Evolutionary conservation across 495 filamentous ascomycete species (phyloP).

Genomic region (Baudoinia panamericana): DNA sequence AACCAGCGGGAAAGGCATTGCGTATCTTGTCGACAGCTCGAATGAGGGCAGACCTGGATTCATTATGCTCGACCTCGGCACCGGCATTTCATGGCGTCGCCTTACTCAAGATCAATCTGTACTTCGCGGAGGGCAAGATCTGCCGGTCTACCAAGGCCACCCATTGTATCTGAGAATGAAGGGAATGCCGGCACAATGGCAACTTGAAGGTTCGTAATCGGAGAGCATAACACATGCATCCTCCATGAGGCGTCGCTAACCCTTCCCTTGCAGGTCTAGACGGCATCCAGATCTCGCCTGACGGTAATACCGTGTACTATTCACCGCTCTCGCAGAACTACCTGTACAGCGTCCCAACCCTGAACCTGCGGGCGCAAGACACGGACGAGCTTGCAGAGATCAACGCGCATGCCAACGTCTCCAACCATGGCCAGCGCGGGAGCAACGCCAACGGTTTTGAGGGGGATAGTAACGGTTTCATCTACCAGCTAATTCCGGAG

Average conservation of each 20-base stretch:
- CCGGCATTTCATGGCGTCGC: constrained; percentile 32
- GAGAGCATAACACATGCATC: no score
- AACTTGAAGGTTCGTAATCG: no score
- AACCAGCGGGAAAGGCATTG: constrained; percentile 29
- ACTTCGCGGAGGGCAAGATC: constrained; percentile 22
- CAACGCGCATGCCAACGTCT: constrained; percentile 28
- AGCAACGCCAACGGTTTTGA: constrained; percentile 32
- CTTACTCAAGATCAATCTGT: constrained; percentile 30
- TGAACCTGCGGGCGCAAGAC: constrained; percentile 23
- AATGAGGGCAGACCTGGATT: constrained; percentile 33
- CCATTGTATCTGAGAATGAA: constrained; percentile 25
- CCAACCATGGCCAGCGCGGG: constrained; percentile 29
- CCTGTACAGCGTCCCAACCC: constrained; percentile 28
- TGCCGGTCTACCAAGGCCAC: constrained; percentile 29
- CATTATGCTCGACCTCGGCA: constrained; percentile 34
- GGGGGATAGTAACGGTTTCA: constrained; percentile 27
- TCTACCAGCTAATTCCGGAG: constrained; percentile 34
- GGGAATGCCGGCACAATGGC: constrained; percentile 18
- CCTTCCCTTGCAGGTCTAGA: no score
- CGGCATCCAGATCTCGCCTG: constrained; percentile 30
- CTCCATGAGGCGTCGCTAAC: no score
- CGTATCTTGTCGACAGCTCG: constrained; percentile 32
- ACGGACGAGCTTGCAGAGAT: constrained; percentile 27
- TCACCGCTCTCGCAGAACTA: constrained; percentile 27
- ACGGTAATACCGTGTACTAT: constrained; percentile 30